phyloP scores from a whole-genome alignment of 352 stramenopile genomes.

The Globisporangium paddicum region DNA sequence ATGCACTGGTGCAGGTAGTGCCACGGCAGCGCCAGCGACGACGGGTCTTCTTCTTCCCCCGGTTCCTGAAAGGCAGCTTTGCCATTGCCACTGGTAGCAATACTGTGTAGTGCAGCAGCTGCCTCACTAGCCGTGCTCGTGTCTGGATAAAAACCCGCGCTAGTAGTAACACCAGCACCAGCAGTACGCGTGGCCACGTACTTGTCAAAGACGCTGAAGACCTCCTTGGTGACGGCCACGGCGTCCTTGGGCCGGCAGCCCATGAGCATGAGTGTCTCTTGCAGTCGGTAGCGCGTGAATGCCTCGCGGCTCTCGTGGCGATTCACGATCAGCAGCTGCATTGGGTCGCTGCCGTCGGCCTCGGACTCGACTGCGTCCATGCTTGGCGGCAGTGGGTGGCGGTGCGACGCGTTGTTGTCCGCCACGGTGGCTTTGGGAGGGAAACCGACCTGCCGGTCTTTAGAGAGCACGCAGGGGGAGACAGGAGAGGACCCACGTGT shows the following conservation, averaged over 20 bases:
- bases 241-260: conserved; percentile 74
- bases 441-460: not conserved
- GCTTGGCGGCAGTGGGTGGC: conserved; percentile 1
- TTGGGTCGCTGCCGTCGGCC: conserved; percentile 56
- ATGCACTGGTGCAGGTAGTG: conserved; percentile 79
- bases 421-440: not conserved
- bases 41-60: not conserved
- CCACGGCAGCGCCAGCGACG: conserved; percentile 40
- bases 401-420: conserved; percentile 11
- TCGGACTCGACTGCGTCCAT: conserved; percentile 61
- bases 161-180: not conserved
- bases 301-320: conserved; percentile 43
- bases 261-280: conserved; percentile 89
- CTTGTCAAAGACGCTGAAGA: conserved; percentile 59
- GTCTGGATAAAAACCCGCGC: not conserved
- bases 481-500: too few species aligned
- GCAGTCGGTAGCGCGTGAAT: conserved; percentile 80
- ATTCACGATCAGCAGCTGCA: conserved; percentile 71
- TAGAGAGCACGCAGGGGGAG: not conserved
- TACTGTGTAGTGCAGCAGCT: not conserved
- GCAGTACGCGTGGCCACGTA: conserved; percentile 28
- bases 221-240: conserved; percentile 58
- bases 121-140: not conserved
- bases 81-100: not conserved
- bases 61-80: not conserved